These are phyloP conservation scores for Vaccinium corymbosum DNA, from an alignment of 148 eudicot genomes.

Conservation along the genomic window DNA sequence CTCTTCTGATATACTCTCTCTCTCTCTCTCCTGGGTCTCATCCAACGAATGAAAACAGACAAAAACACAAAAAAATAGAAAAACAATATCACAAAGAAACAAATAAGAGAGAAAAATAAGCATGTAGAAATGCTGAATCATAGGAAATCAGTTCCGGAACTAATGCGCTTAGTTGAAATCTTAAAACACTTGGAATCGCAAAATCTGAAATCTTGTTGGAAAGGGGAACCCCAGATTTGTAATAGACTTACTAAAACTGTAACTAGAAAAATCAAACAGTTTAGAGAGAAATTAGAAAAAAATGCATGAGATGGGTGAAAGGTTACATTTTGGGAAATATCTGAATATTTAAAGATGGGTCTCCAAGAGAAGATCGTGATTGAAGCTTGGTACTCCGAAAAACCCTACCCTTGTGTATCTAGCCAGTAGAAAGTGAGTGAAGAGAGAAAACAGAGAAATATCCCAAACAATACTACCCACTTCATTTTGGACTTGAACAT, in stretches of 20 bases:
- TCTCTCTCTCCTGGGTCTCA: neutral
- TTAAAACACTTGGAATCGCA: neutral
- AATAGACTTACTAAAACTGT: neutral
- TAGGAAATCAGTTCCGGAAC: neutral
- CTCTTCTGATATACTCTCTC: no score
- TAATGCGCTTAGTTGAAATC: neutral
- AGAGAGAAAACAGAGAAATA: conserved; percentile 60
- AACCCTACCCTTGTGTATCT: conserved; percentile 41
- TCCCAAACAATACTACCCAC: conserved; percentile 59
- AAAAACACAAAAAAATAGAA: neutral
- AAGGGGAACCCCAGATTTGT: neutral
- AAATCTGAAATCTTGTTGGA: neutral
- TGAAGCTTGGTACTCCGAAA: conserved; percentile 41
- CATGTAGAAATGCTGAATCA: neutral
- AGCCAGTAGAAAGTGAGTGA: conserved; percentile 61
- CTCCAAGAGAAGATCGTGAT: conserved; percentile 70
- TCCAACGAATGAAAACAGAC: neutral
- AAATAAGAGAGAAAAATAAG: neutral
- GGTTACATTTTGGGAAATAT: conserved; percentile 58
- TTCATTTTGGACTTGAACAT: conserved; percentile 57
- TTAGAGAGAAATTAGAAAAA: neutral
- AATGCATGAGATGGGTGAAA: neutral
- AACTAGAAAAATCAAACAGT: neutral
- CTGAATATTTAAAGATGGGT: conserved; percentile 53
- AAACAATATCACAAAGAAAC: neutral